phyloP scores from a whole-genome alignment of 257 asterid species.

The Rauvolfia tetraphylla region DNA sequence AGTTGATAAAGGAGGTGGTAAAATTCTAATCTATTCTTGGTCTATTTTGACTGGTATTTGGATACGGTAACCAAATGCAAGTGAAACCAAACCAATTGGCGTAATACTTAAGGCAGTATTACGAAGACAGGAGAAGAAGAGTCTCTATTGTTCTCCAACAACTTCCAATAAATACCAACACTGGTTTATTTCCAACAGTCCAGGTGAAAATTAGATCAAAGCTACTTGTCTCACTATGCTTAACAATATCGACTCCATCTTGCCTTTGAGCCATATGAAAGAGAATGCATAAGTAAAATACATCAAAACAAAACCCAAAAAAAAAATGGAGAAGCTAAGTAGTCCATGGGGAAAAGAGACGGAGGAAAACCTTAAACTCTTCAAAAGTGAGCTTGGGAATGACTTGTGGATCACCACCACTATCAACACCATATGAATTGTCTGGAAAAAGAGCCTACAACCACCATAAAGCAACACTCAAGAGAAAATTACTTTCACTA shows the following conservation, averaged over 20 bases:
- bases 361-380: slow-evolving; percentile 76
- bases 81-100: neutral
- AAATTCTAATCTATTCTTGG: neutral
- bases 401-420: slow-evolving; percentile 97
- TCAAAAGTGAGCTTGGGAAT: slow-evolving; percentile 87
- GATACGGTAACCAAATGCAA: neutral
- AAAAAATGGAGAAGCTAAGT: neutral
- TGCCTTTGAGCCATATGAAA: neutral
- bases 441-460: slow-evolving; percentile 90
- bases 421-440: slow-evolving; percentile 94
- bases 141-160: no score
- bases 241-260: no score
- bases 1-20: neutral
- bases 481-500: neutral
- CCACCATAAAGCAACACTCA: slow-evolving; percentile 12
- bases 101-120: neutral
- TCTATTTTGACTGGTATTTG: neutral
- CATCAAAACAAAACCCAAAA: no score
- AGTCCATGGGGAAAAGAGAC: slow-evolving; percentile 1
- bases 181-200: neutral
- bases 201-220: no score
- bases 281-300: neutral
- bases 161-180: no score
- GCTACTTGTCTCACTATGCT: no score
- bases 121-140: no score